These are phyloP conservation scores for Heliosperma pusillum DNA, from an alignment of 148 eudicot genomes.

Conservation along the genomic window DNA sequence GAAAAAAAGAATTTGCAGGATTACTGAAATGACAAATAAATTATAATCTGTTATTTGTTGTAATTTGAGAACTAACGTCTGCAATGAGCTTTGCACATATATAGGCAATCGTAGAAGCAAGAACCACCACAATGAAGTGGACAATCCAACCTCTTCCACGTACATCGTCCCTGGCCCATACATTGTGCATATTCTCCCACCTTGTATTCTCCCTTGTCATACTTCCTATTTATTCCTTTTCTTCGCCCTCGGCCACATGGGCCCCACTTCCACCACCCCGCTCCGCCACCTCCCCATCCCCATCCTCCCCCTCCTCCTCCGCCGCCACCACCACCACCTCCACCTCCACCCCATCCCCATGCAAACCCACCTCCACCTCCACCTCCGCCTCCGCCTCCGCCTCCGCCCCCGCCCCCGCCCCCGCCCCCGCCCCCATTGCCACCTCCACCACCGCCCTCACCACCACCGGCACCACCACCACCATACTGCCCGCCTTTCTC, in stretches of 20 bases:
- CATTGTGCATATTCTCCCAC: conserved; percentile 70
- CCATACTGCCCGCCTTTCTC: not conserved
- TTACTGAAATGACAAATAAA: too few species aligned
- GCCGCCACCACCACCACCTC: not conserved
- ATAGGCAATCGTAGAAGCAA: conserved; percentile 63
- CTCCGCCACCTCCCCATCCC: conserved; percentile 17
- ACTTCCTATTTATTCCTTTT: conserved; percentile 35
- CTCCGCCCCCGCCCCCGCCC: too few species aligned
- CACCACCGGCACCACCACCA: too few species aligned
- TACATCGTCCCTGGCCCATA: conserved; percentile 55
- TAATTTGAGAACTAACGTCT: not conserved
- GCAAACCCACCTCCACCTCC: not conserved
- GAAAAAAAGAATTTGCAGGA: not conserved
- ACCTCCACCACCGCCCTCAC: conserved; percentile 8
- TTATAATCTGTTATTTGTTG: not conserved
- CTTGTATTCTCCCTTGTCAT: conserved; percentile 31
- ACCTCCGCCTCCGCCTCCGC: not conserved
- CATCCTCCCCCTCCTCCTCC: conserved; percentile 35
- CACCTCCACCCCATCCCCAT: conserved; percentile 13
- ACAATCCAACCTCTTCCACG: conserved; percentile 61
- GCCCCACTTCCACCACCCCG: conserved; percentile 11
- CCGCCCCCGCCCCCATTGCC: too few species aligned
- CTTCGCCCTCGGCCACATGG: not conserved
- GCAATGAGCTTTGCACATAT: conserved; percentile 72
- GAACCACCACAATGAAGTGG: conserved; percentile 78